A percentile compares a stretch with the other conserved stretches of the same genome.
phyloP scores from a whole-genome alignment of 768 basidiomycete genomes.

The Psilocybe azurescens region DNA sequence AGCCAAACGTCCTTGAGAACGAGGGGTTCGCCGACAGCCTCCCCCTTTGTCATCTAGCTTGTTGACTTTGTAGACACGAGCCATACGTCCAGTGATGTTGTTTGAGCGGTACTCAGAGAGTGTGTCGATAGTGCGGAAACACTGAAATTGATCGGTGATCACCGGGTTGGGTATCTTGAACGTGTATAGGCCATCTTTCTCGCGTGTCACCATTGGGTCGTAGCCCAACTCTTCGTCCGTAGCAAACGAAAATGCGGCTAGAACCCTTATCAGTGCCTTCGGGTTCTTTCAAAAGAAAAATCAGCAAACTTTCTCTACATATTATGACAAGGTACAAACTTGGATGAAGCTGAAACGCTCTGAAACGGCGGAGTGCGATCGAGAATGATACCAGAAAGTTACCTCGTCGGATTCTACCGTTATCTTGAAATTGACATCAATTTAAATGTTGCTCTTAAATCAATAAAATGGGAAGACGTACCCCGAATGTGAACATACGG shows the following conservation, averaged over 20 bases:
- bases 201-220: background rate
- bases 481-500: background rate
- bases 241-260: slow-evolving; percentile 5
- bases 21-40: background rate
- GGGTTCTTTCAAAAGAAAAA: background rate
- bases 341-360: too few relatives aligned
- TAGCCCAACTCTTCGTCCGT: background rate
- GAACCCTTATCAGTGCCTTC: background rate
- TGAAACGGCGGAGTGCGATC: too few relatives aligned
- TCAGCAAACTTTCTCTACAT: background rate
- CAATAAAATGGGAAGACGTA: background rate
- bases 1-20: slow-evolving; percentile 8
- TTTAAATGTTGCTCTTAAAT: too few relatives aligned
- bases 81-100: background rate
- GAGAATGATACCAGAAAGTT: too few relatives aligned
- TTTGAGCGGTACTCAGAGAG: too few relatives aligned
- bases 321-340: background rate
- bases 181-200: background rate
- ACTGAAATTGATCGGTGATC: background rate
- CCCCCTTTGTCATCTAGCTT: background rate
- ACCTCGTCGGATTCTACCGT: too few relatives aligned
- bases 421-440: background rate
- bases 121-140: background rate
- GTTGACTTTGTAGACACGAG: slow-evolving; percentile 8
- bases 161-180: background rate